Conservation (phyloP, 2,329 filamentous ascomycete species). For the Cyphellophora europaea region DNA sequence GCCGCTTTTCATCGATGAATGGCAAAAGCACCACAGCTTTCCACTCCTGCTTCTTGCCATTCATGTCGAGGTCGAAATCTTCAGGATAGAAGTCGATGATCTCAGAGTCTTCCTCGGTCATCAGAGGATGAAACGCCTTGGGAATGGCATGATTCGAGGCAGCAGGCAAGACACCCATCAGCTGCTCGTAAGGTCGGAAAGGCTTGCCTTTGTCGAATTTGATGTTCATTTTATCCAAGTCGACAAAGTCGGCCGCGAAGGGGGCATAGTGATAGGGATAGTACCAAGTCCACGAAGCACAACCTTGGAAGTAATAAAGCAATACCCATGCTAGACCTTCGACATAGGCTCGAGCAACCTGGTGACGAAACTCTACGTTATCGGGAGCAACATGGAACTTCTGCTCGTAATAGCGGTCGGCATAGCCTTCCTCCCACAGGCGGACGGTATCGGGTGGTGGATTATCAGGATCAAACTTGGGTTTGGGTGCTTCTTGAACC, state of each 20-base stretch:
- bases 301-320: conserved; percentile 95
- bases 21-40: conserved; percentile 88
- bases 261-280: conserved; percentile 98
- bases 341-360: conserved; percentile 84
- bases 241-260: conserved; percentile 89
- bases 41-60: conserved; percentile 98
- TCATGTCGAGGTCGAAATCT: conserved; percentile 86
- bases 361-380: conserved; percentile 76
- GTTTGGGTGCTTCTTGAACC: conserved; percentile 27
- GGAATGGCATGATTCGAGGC: conserved; percentile 88
- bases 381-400: conserved; percentile 81
- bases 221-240: conserved; percentile 69
- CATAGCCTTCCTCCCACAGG: conserved; percentile 92
- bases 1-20: conserved; percentile 86
- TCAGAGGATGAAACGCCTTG: conserved; percentile 76
- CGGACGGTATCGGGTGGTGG: conserved; percentile 68
- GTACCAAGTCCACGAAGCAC: conserved; percentile 98
- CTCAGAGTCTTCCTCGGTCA: conserved; percentile 77
- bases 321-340: conserved; percentile 94
- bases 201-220: conserved; percentile 74
- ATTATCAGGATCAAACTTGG: conserved; percentile 20
- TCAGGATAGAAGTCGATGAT: conserved; percentile 98
- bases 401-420: conserved; percentile 91
- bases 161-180: conserved; percentile 95
- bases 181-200: conserved; percentile 88